Evolutionary conservation across 768 basidiomycete genomes (phyloP).

Genomic region (Lactifluus echinatus): DNA sequence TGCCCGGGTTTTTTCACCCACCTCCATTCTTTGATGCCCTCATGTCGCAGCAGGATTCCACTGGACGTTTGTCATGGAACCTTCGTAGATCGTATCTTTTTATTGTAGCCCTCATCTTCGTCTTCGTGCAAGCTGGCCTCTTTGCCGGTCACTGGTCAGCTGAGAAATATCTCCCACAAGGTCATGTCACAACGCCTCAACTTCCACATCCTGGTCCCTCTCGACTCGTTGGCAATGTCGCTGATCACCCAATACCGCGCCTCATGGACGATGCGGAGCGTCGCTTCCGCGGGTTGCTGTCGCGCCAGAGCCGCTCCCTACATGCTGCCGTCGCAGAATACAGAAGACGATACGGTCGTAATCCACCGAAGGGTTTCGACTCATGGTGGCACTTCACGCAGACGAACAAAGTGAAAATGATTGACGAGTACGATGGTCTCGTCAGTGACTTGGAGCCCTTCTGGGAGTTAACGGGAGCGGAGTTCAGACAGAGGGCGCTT

Average conservation of each 20-base stretch:
- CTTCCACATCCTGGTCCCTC: constrained; percentile 22
- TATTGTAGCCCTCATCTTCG: constrained; percentile 23
- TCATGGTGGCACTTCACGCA: constrained; percentile 79
- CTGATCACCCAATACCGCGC: constrained; percentile 73
- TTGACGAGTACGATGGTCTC: constrained; percentile 88
- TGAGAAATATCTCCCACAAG: constrained; percentile 23
- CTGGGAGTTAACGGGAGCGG: constrained; percentile 63
- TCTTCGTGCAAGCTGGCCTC: constrained; percentile 30
- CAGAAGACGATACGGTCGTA: constrained; percentile 59
- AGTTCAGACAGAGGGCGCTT: constrained; percentile 53
- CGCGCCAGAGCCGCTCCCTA: constrained; percentile 72
- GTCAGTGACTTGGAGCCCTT: constrained; percentile 77
- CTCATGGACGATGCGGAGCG: constrained; percentile 79
- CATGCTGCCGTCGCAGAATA: constrained; percentile 77
- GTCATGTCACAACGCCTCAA: constrained; percentile 20
- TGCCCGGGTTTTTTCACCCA: too few species aligned
- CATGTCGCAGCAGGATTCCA: constrained; percentile 14
- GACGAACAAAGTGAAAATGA: constrained; percentile 62
- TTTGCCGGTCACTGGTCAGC: constrained; percentile 25
- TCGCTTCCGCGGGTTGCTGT: constrained; percentile 57
- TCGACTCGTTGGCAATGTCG: constrained; percentile 20
- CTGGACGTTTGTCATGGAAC: constrained; percentile 1
- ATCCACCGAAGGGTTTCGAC: constrained; percentile 88
- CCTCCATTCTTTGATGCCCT: not conserved
- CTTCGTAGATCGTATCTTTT: constrained; percentile 20